A percentile compares a stretch with the other conserved stretches of the same genome.
Conservation (phyloP, 148 eudicot species). For the Amaranthus cruentus region DNA sequence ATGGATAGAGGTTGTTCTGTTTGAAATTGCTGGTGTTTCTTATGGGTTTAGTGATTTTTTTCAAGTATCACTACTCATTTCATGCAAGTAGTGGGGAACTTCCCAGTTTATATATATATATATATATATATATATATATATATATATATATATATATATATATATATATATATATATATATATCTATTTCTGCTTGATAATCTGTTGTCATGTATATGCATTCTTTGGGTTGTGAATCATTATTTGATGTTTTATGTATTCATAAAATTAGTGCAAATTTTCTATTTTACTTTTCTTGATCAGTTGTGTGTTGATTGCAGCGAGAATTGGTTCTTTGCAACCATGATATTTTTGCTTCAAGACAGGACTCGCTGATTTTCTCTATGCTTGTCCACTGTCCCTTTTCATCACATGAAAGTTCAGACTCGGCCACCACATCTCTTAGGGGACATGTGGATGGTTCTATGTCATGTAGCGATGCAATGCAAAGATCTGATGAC, state of each 20-base stretch:
- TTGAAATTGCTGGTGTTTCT: not conserved
- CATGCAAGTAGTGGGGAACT: not conserved
- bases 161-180: not conserved
- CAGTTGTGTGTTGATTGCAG: slow-evolving; percentile 39
- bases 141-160: no score
- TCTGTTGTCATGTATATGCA: not conserved
- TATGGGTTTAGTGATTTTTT: not conserved
- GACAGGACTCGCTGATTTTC: slow-evolving; percentile 48
- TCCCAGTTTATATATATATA: no score
- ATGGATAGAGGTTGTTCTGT: not conserved
- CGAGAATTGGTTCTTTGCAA: slow-evolving; percentile 83
- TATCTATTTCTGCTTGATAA: not conserved
- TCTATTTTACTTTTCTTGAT: slow-evolving; percentile 1
- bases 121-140: no score
- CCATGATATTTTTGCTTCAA: slow-evolving; percentile 68
- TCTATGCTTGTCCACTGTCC: slow-evolving; percentile 59
- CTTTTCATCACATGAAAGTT: slow-evolving; percentile 67
- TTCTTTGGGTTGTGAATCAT: not conserved
- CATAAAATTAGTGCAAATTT: not conserved
- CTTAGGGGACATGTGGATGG: slow-evolving; percentile 58
- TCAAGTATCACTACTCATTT: not conserved
- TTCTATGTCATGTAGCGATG: slow-evolving; percentile 73
- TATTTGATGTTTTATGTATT: not conserved
- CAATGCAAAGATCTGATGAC: slow-evolving; percentile 82
- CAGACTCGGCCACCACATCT: slow-evolving; percentile 94